Evolutionary conservation across 2,329 filamentous ascomycete genomes (phyloP).

Genomic region (Hymenoscyphus infarciens): DNA sequence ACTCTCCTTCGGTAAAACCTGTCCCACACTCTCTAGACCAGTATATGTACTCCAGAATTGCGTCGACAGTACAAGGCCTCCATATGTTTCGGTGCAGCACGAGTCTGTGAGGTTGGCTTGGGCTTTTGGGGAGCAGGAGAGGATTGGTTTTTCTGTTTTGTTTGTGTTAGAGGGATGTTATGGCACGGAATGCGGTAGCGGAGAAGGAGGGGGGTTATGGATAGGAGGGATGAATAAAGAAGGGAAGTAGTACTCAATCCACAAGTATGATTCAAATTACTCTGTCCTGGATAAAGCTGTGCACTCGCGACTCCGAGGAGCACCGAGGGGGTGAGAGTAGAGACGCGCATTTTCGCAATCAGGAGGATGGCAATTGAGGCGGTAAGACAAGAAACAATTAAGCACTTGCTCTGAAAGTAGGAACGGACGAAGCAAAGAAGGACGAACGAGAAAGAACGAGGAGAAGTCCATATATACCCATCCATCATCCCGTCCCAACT

Average conservation of each 20-base stretch:
- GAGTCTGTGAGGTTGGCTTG: conserved; percentile 49
- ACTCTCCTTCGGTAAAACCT: conserved; percentile 52
- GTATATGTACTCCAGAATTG: conserved; percentile 66
- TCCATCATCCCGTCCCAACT: not conserved
- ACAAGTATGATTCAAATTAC: conserved; percentile 31
- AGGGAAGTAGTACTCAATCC: conserved; percentile 21
- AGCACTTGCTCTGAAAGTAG: too few species aligned
- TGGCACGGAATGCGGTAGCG: not conserved
- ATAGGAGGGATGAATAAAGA: not conserved
- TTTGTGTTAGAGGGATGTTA: conserved; percentile 9
- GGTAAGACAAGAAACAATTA: not conserved
- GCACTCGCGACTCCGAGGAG: conserved; percentile 11
- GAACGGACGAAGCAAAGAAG: not conserved
- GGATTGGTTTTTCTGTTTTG: conserved; percentile 27
- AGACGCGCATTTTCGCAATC: not conserved
- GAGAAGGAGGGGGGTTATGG: not conserved
- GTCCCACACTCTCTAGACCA: conserved; percentile 53
- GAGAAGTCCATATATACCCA: not conserved
- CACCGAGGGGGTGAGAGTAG: not conserved
- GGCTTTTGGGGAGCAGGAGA: conserved; percentile 49
- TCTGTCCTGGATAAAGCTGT: conserved; percentile 27
- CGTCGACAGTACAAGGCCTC: conserved; percentile 58
- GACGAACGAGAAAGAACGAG: not conserved
- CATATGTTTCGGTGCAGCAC: conserved; percentile 63
- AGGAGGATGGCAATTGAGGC: not conserved